Percentiles rank a stretch among this genome's conserved stretches.
Conservation (phyloP, 129 eudicot species). For the Tagetes patula region DNA sequence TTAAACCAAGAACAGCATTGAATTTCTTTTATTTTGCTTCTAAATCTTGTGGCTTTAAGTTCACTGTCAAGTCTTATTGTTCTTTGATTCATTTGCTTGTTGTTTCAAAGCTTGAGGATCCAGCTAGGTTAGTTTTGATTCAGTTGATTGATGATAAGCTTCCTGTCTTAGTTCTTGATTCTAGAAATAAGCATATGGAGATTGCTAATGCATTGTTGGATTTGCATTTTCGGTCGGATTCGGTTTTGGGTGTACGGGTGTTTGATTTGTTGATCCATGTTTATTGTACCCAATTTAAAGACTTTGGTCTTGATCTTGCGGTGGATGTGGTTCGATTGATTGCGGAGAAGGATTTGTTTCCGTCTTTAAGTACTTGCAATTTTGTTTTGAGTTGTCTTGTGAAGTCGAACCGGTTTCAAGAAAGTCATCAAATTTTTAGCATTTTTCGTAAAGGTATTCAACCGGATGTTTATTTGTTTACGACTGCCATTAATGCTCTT, state of each 20-base stretch:
- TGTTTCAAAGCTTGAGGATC: constrained; percentile 38
- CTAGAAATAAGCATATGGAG: constrained; percentile 45
- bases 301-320: constrained; percentile 46
- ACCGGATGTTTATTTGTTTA: constrained; percentile 66
- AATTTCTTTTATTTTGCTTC: constrained; percentile 56
- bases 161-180: constrained; percentile 40
- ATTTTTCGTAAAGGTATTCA: constrained; percentile 33
- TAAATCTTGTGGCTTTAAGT: constrained; percentile 43
- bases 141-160: constrained; percentile 59
- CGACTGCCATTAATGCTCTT: constrained; percentile 50
- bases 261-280: constrained; percentile 76
- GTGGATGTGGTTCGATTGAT: constrained; percentile 50
- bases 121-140: constrained; percentile 70
- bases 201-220: constrained; percentile 45
- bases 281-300: constrained; percentile 56
- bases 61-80: constrained; percentile 66
- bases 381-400: constrained; percentile 60
- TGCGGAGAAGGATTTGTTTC: constrained; percentile 48
- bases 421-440: constrained; percentile 52
- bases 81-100: constrained; percentile 65
- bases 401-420: constrained; percentile 40
- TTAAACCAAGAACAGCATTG: constrained; percentile 53
- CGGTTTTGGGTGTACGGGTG: constrained; percentile 14
- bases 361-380: constrained; percentile 59
- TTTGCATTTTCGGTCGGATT: constrained; percentile 23